A percentile compares a stretch with the other conserved stretches of the same genome.
phyloP scores from a whole-genome alignment of 2,329 filamentous ascomycete species.

The Talaromyces albobiverticillius region DNA sequence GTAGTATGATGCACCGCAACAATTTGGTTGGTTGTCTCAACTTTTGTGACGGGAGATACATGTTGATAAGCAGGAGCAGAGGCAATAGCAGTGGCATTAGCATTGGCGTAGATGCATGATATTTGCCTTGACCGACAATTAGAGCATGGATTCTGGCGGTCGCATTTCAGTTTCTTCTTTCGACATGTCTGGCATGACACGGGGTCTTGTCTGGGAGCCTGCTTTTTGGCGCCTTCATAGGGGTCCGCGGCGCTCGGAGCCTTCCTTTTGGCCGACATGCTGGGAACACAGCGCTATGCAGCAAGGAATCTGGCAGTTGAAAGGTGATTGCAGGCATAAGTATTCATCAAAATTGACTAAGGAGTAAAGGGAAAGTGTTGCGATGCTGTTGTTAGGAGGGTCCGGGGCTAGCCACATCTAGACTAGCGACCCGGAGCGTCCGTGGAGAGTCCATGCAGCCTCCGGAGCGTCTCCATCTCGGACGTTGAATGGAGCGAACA shows the following conservation, averaged over 20 bases:
- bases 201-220: conserved; percentile 31
- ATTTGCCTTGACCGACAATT: conserved; percentile 40
- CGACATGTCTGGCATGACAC: conserved; percentile 41
- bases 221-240: conserved; percentile 16
- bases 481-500: conserved; percentile 26
- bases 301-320: no score
- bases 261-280: conserved; percentile 25
- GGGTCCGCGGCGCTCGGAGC: neutral
- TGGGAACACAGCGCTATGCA: neutral
- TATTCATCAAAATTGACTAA: no score
- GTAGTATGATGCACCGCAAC: conserved; percentile 14
- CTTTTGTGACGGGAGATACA: no score
- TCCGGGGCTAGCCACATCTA: no score
- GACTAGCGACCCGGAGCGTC: conserved; percentile 24
- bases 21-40: neutral
- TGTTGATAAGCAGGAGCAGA: no score
- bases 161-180: conserved; percentile 52
- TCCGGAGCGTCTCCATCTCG: neutral
- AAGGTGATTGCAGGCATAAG: no score
- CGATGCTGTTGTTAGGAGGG: neutral
- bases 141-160: conserved; percentile 51
- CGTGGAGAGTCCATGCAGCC: conserved; percentile 23
- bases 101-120: conserved; percentile 23
- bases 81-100: neutral
- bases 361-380: neutral